Percentiles rank a stretch among this genome's conserved stretches.
These are phyloP conservation scores for Nyssa sinensis DNA, from an alignment of 148 eudicot species.

Conservation along the genomic window DNA sequence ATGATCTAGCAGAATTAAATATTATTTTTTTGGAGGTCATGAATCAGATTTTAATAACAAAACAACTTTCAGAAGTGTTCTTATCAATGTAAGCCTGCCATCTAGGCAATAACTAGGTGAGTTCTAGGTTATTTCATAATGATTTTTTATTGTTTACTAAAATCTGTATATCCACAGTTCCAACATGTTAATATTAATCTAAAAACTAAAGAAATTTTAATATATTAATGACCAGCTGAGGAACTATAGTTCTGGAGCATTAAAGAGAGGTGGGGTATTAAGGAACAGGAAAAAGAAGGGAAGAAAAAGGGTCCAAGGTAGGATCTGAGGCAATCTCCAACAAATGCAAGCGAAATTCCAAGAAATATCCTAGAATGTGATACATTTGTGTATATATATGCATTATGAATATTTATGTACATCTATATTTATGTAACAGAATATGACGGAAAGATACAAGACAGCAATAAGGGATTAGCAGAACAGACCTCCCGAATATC, in stretches of 20 bases:
- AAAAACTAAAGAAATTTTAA: too few species aligned
- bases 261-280: too few species aligned
- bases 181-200: too few species aligned
- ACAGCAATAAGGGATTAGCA: not conserved
- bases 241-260: too few species aligned
- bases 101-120: not conserved
- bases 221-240: not conserved
- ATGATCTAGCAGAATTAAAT: not conserved
- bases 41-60: not conserved
- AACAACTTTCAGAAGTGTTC: not conserved
- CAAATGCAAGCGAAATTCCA: not conserved
- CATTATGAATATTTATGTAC: too few species aligned
- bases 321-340: too few species aligned
- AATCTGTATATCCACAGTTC: too few species aligned
- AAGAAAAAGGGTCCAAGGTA: too few species aligned
- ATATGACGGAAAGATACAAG: not conserved
- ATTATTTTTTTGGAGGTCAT: not conserved
- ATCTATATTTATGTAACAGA: not conserved
- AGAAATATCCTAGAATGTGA: not conserved
- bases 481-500: constrained; percentile 84
- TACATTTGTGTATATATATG: too few species aligned
- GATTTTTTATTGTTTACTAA: not conserved
- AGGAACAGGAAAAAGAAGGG: too few species aligned
- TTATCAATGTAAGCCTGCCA: not conserved
- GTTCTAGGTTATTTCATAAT: not conserved